These are phyloP conservation scores for Nicotiana attenuata DNA, from an alignment of 257 asterid species.

Conservation along the genomic window DNA sequence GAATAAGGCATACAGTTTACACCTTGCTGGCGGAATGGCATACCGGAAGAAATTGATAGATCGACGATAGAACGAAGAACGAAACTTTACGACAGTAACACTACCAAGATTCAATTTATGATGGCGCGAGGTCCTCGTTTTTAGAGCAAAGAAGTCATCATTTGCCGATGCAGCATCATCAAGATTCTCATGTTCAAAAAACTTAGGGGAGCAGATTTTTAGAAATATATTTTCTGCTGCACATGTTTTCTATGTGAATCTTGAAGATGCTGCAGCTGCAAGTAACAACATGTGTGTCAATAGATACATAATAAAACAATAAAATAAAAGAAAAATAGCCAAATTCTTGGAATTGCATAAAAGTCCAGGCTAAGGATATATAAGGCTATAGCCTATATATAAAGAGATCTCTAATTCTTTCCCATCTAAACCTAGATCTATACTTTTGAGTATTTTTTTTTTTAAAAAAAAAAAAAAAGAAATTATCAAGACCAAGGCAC, in stretches of 20 bases:
- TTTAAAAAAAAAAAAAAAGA: no score
- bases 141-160: background rate
- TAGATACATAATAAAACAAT: background rate
- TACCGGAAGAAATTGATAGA: no score
- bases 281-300: constrained; percentile 15
- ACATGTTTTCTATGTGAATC: constrained; percentile 18
- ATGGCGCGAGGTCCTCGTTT: background rate
- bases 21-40: no score
- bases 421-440: background rate
- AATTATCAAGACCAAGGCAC: no score
- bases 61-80: no score
- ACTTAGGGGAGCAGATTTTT: background rate
- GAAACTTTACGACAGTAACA: no score
- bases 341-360: background rate
- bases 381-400: no score
- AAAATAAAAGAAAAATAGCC: background rate
- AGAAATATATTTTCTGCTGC: background rate
- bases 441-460: no score
- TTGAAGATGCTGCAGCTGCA: constrained; percentile 33
- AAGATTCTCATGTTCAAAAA: constrained; percentile 31
- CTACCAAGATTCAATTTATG: no score
- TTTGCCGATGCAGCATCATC: constrained; percentile 47
- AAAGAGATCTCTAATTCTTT: background rate
- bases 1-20: no score
- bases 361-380: background rate